Evolutionary conservation across 2,329 filamentous ascomycete genomes (phyloP), one percentile per base, ranked within the genome.

Genomic region (Daldinia eschscholtzii): DNA sequence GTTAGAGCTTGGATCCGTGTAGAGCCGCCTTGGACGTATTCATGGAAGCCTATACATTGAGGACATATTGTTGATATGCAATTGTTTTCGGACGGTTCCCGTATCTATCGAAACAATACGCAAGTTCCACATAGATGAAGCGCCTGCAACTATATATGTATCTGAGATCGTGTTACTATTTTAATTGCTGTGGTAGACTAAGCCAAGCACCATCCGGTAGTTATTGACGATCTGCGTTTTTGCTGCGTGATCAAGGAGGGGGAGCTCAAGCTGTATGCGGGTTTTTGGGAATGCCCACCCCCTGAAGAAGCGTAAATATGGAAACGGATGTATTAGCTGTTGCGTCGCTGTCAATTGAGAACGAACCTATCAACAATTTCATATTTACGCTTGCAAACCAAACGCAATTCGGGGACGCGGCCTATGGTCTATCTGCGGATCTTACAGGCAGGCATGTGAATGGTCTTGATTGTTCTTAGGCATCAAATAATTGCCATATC

Each of bases 121-220:
- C 23, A 53, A 42, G 55, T 64, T 69, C 69, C 69, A 69, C 66
- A 69, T 67, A 67, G 30, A 64, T 58, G 63, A 65, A 56, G 57
- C 23, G 18, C 23, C 42, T 46, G 41, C 59, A 59, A 65, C 26
- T 52, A 30, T 30, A 56, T 39, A 57, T 46, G 59, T 41, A 57
- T 53, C 60, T 64, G 37, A 58, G 57, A 55, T 41, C 60, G 65
- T 61, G 57, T 66, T 61, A 52, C 48, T 35, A 35, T 64, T 44
- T 52, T 30, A 52, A 55, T 55, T 57, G 48, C 41, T 30, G 57
- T 53, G 64, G 58, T 58, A 59, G 50, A 26, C 28, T 46, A 57
- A 33, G 42, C 18, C 28, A 58, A 42, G 18, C 52, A 46, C 18
- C 23, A n/a, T 30, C 55, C 57, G 67, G 69, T 64, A 71, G 67